Percentiles rank a stretch among this genome's conserved stretches.
These are phyloP conservation scores for Mycena galericulata DNA, from an alignment of 768 basidiomycete species.

Conservation along the genomic window DNA sequence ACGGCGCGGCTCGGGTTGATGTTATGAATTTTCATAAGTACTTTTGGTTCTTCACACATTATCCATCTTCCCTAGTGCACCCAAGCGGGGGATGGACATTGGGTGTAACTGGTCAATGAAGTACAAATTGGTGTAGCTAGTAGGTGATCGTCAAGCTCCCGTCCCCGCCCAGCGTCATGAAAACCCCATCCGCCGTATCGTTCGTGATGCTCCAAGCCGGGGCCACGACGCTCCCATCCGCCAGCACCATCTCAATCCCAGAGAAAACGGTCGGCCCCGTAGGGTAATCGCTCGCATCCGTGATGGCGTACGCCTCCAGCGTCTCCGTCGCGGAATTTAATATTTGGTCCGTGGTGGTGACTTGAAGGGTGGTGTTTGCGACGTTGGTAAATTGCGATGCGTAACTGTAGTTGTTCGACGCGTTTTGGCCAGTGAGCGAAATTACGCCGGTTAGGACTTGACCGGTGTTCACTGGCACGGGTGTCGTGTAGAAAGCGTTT, in stretches of 20 bases:
- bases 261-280: constrained; percentile 15
- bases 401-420: constrained; percentile 18
- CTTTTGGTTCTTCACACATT: too few relatives aligned
- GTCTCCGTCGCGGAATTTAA: constrained; percentile 6
- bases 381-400: too few relatives aligned
- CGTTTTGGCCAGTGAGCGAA: neutral
- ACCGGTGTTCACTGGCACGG: constrained; percentile 4
- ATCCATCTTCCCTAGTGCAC: too few relatives aligned
- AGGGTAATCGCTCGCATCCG: constrained; percentile 3
- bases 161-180: constrained; percentile 5
- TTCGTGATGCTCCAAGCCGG: neutral
- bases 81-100: too few relatives aligned
- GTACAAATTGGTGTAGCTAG: too few relatives aligned
- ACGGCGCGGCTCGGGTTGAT: too few relatives aligned
- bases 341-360: neutral
- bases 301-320: constrained; percentile 5
- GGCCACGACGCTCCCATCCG: neutral
- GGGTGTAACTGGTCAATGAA: too few relatives aligned
- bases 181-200: constrained; percentile 18
- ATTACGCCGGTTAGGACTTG: constrained; percentile 11
- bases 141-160: neutral
- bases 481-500: constrained; percentile 5
- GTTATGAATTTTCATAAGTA: too few relatives aligned
- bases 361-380: too few relatives aligned
- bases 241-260: neutral